Evolutionary conservation across 805 yeast species (phyloP).

Genomic region (Wickerhamomyces chambardii): DNA sequence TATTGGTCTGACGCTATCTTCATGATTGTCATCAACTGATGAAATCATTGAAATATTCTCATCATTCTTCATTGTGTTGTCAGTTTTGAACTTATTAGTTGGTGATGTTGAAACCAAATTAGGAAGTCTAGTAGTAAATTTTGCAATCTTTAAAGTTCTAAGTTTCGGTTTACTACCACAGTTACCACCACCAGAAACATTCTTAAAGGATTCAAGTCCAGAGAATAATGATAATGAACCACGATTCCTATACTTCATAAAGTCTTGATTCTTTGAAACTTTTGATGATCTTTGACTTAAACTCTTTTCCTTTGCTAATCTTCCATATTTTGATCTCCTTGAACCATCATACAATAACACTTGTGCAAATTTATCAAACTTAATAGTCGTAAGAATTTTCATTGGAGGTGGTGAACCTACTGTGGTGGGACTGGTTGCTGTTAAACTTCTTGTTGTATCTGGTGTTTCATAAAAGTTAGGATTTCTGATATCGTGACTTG

Average conservation of each 20-base stretch:
- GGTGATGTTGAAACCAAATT: too few species aligned
- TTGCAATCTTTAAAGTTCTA: not conserved
- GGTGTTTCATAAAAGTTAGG: conserved; percentile 1
- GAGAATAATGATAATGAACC: not conserved
- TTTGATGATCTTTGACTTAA: not conserved
- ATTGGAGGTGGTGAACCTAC: not conserved
- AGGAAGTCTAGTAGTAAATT: too few species aligned
- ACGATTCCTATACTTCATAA: not conserved
- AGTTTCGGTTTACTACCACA: too few species aligned
- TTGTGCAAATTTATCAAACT: conserved; percentile 18
- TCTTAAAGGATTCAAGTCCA: not conserved
- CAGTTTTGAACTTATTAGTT: too few species aligned
- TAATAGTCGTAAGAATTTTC: conserved; percentile 6
- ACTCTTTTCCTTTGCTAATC: not conserved
- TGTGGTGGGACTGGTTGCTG: not conserved
- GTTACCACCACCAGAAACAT: not conserved
- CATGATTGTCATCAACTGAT: not conserved
- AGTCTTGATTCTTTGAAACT: not conserved
- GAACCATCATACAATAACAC: conserved; percentile 18
- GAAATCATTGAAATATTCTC: too few species aligned
- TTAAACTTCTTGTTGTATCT: not conserved
- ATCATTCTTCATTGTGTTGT: too few species aligned
- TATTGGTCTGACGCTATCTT: conserved; percentile 20
- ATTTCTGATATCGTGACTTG: conserved; percentile 5
- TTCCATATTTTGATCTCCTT: conserved; percentile 6